Evolutionary conservation across 106 monocot genomes (phyloP), one percentile per base, ranked within the genome.

Genomic region (Allium fistulosum): DNA sequence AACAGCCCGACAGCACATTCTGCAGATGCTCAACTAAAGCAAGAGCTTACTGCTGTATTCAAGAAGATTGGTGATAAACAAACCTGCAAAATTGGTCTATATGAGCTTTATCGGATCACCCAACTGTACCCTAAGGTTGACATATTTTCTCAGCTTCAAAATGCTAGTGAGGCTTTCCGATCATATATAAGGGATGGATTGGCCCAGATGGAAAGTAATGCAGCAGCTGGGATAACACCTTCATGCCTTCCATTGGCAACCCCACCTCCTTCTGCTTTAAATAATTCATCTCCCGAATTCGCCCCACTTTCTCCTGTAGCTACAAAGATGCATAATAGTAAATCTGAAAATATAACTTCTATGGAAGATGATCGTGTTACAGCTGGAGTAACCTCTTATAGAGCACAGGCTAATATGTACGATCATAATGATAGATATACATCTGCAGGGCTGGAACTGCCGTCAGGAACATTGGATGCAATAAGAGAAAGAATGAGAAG

Each of bases 21-120:
- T n/a, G n/a, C n/a, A n/a, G n/a, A n/a, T n/a, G n/a, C n/a, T n/a
- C n/a, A n/a, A n/a, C n/a, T n/a, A n/a, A n/a, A n/a, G n/a, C n/a
- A n/a, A n/a, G n/a, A n/a, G n/a, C n/a, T n/a, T n/a, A n/a, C n/a
- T n/a, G n/a, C n/a, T n/a, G n/a, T n/a, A n/a, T n/a, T n/a, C n/a
- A n/a, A n/a, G n/a, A n/a, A 99, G n/a, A n/a, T n/a, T n/a, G n/a
- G 97, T 12, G 97, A 99, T 67, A 99, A 99, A 61, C 97, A 99
- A 53, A 99, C 97, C 13, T 99, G 89, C 66, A 85, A 92, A 0
- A 92, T 99, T 78, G 97, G 97, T 50, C 77, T 99, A 5, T 89
- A 87, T 72, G 97, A 99, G 76, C 87, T 99, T 4, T 93, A 99
- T 61, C 78, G 89, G n/a, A 99, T 99, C 48, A 99, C 97, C 48